These are phyloP conservation scores for Cardamine occulta DNA, from an alignment of 345 rosid species.

Conservation along the genomic window DNA sequence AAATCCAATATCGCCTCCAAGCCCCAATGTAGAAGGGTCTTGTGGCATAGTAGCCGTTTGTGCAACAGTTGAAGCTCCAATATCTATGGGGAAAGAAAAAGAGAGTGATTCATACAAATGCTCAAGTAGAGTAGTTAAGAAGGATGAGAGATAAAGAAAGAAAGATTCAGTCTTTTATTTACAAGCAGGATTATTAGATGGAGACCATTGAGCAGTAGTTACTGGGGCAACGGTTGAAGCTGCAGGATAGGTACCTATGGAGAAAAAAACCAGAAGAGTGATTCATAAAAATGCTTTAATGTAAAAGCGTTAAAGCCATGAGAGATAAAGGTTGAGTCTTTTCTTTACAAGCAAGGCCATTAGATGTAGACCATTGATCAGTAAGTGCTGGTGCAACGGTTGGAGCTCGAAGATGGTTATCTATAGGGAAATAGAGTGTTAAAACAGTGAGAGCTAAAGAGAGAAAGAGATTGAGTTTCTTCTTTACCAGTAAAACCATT, in stretches of 20 bases:
- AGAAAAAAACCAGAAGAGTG: neutral
- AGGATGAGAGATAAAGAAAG: neutral
- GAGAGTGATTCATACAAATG: conserved; percentile 1
- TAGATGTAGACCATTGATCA: neutral
- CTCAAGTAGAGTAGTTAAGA: neutral
- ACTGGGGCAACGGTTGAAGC: neutral
- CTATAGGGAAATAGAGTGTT: neutral
- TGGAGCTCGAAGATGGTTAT: neutral
- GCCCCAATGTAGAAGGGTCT: neutral
- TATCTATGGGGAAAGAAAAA: conserved; percentile 15
- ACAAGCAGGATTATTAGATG: neutral
- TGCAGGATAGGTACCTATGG: neutral
- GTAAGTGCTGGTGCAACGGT: neutral
- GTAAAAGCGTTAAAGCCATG: neutral
- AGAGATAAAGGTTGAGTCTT: neutral
- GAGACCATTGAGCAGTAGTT: neutral
- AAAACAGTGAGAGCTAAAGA: neutral
- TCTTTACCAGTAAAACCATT: neutral
- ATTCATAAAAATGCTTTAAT: neutral
- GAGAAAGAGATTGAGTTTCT: conserved; percentile 11
- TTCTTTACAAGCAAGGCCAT: neutral
- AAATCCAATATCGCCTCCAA: neutral
- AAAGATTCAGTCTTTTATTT: neutral
- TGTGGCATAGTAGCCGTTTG: neutral
- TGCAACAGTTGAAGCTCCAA: neutral